A percentile compares a stretch with the other conserved stretches of the same genome.
Conservation (phyloP, 2,329 filamentous ascomycete genomes). For the Fusarium mundagurra region DNA sequence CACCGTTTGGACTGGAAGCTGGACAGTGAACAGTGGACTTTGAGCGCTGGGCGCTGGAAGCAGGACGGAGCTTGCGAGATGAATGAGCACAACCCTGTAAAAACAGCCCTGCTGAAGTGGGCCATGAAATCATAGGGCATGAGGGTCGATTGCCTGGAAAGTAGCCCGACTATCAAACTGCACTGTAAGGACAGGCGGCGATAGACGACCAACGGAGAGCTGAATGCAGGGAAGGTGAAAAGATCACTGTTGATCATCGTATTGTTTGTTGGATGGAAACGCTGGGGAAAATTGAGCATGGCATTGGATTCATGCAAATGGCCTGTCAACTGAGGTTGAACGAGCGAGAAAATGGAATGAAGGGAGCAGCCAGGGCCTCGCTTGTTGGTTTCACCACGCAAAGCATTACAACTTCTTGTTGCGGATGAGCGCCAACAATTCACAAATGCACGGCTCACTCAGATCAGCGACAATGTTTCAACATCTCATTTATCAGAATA, state of each 20-base stretch:
- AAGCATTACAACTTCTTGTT: neutral
- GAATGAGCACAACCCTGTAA: conserved; percentile 37
- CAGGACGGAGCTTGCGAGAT: conserved; percentile 40
- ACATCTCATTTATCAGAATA: conserved; percentile 21
- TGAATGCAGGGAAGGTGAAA: conserved; percentile 21
- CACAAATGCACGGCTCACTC: conserved; percentile 14
- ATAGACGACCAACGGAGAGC: conserved; percentile 21
- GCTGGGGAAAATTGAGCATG: neutral
- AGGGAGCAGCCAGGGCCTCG: conserved; percentile 15
- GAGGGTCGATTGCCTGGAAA: conserved; percentile 34
- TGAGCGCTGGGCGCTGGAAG: conserved; percentile 37
- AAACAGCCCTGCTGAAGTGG: conserved; percentile 40
- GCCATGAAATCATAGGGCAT: conserved; percentile 45
- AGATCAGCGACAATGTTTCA: conserved; percentile 26
- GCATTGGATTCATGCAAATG: conserved; percentile 4
- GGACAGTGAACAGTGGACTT: conserved; percentile 21
- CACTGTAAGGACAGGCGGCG: conserved; percentile 9
- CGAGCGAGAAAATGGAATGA: conserved; percentile 17
- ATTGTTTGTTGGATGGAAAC: neutral
- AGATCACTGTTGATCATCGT: conserved; percentile 2
- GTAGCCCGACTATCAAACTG: conserved; percentile 35
- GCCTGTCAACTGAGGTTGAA: neutral
- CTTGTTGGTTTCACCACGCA: conserved; percentile 14
- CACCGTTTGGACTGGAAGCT: conserved; percentile 31
- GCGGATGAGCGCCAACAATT: conserved; percentile 1